Evolutionary conservation across 1,139 yeast species (phyloP), one percentile per base, ranked within the genome.

Genomic region (Saccharomycopsis hybrid): DNA sequence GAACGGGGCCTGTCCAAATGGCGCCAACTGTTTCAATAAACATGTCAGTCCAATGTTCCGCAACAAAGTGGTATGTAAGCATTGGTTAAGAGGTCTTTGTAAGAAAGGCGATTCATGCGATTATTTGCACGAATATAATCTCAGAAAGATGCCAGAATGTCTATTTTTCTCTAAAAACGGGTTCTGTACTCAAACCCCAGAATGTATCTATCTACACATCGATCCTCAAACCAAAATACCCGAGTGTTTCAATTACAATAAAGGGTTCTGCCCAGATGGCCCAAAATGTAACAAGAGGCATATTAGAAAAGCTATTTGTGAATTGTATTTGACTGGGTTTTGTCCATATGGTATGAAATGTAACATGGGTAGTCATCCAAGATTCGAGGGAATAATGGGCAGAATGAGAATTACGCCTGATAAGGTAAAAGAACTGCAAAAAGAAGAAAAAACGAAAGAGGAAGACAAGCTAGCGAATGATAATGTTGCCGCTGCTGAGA

Each of bases 41-140:
- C 97, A 92, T 68, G 88, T 88, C 1, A 74, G 87, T 27, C 81
- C 94, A 41, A 81, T 82, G 67, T 88, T 83, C 66, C 77, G 78
- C 58, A 88, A 89, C 66, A 89, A 89, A 69, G 81, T 83, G 50
- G 98, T 92, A 18, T 92, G 98, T 65, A 92, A 94, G 73, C 97
- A 92, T 71, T 92, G 99, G 99, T 77, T 94, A 46, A 77, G 97
- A 59, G 98, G 98, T 0, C 76, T 94, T 38, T 94, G 99, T 68
- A 94, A 94, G 69, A 92, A 90, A 70, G 95, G 95, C 50, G 96
- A 90, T 59, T 90, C 86, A 56, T 94, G 98, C 68, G 99, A 94
- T 69, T 94, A 88, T 61, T 69, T 94, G 47, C 99, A 94, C 66
- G 99, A 94, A 62, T 92, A 90, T 64, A 92, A 92, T 62, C 70